Evolutionary conservation across 2,329 filamentous ascomycete genomes (phyloP).

Genomic region (Trichoderma koningii): DNA sequence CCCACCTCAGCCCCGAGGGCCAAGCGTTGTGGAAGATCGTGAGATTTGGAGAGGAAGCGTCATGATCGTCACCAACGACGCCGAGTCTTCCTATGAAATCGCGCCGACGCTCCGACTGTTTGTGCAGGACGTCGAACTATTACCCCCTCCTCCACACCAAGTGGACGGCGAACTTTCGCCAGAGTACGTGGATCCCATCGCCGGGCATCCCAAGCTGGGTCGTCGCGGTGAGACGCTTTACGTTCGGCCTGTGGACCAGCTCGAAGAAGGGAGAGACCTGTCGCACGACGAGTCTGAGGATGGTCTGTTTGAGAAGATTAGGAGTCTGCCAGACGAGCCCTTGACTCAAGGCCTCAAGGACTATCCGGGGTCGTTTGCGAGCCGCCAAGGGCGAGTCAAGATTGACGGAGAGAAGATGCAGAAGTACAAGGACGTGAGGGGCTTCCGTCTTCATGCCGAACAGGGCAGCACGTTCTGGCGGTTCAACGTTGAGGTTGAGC

Average conservation of each 20-base stretch:
- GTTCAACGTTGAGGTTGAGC: constrained; percentile 92
- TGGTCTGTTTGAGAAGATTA: constrained; percentile 75
- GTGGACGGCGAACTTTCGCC: constrained; percentile 68
- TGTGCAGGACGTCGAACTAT: constrained; percentile 78
- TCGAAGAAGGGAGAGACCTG: constrained; percentile 76
- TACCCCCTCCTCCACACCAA: constrained; percentile 74
- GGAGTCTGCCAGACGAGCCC: constrained; percentile 53
- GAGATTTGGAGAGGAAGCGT: constrained; percentile 92
- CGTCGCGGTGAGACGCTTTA: constrained; percentile 84
- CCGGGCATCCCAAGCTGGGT: constrained; percentile 82
- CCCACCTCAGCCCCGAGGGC: constrained; percentile 36
- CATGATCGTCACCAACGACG: constrained; percentile 92
- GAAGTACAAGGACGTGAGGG: constrained; percentile 81
- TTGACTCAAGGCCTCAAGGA: constrained; percentile 49
- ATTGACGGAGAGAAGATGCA: constrained; percentile 79
- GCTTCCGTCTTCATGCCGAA: constrained; percentile 80
- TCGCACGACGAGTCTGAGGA: constrained; percentile 78
- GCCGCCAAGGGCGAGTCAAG: constrained; percentile 53
- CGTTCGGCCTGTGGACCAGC: constrained; percentile 83
- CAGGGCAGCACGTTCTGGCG: constrained; percentile 93
- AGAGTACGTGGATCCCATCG: constrained; percentile 86
- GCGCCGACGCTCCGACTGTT: constrained; percentile 81
- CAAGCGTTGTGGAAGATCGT: constrained; percentile 50
- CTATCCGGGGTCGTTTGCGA: constrained; percentile 55
- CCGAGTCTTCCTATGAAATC: constrained; percentile 78